These are phyloP conservation scores for Triticum turgidum DNA, from an alignment of 176 grass and related monocot species.

Conservation along the genomic window DNA sequence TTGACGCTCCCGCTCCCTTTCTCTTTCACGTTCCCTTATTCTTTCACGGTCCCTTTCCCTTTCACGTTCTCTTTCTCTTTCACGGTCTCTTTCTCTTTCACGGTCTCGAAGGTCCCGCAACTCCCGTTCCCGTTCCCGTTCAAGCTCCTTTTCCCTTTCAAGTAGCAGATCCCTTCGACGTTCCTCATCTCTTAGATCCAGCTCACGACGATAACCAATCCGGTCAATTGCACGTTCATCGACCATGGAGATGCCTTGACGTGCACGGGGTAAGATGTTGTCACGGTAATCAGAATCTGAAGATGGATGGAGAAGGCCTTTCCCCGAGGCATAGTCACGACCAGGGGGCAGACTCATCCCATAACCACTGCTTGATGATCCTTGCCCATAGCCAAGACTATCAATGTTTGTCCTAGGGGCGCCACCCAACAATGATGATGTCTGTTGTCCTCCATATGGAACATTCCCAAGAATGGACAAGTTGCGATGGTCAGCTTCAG, in stretches of 20 bases:
- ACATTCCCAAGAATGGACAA: slow-evolving; percentile 67
- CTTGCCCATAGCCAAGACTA: slow-evolving; percentile 59
- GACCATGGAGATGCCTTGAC: slow-evolving; percentile 69
- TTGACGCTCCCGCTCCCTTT: slow-evolving; percentile 59
- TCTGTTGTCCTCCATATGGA: slow-evolving; percentile 74
- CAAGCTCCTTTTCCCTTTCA: slow-evolving; percentile 55
- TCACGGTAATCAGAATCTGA: slow-evolving; percentile 68
- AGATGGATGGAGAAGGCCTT: slow-evolving; percentile 60
- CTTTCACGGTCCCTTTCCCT: slow-evolving; percentile 53
- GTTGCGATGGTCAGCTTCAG: slow-evolving; percentile 66
- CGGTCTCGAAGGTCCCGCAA: slow-evolving; percentile 41
- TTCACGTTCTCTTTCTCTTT: slow-evolving; percentile 51
- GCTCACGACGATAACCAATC: slow-evolving; percentile 57
- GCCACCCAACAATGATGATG: slow-evolving; percentile 75
- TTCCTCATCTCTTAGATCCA: slow-evolving; percentile 93
- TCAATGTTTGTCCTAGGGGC: slow-evolving; percentile 83
- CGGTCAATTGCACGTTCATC: slow-evolving; percentile 66
- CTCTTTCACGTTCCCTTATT: slow-evolving; percentile 55
- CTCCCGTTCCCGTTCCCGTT: slow-evolving; percentile 39
- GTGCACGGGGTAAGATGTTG: slow-evolving; percentile 46
- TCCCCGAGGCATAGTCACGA: slow-evolving; percentile 77
- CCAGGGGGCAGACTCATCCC: slow-evolving; percentile 69
- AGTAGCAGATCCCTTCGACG: slow-evolving; percentile 57
- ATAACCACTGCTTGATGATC: slow-evolving; percentile 57
- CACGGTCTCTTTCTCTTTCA: slow-evolving; percentile 55